These are phyloP conservation scores for Aspergillus sparsus DNA, from an alignment of 495 filamentous ascomycete species.

Conservation along the genomic window DNA sequence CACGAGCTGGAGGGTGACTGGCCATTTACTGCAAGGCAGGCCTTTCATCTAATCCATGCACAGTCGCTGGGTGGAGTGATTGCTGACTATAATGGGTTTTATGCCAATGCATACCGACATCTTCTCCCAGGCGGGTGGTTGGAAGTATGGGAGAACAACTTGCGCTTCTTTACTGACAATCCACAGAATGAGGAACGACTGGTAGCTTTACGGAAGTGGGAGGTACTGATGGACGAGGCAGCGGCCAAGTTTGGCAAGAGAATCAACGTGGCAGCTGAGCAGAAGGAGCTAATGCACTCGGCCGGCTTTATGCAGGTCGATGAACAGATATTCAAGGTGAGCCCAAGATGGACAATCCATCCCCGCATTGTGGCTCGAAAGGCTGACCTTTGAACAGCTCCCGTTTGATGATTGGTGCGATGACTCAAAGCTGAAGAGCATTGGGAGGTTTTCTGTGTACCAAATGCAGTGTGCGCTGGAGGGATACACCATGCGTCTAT, in stretches of 20 bases:
- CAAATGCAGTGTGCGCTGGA: slow-evolving; percentile 3
- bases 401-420: background rate
- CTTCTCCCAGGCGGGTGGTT: slow-evolving; percentile 11
- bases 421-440: too few relatives aligned
- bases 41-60: slow-evolving; percentile 5
- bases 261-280: background rate
- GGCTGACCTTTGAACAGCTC: background rate
- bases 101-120: slow-evolving; percentile 7
- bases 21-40: slow-evolving; percentile 8
- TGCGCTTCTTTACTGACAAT: slow-evolving; percentile 2
- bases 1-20: slow-evolving; percentile 4
- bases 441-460: background rate
- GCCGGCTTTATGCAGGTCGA: background rate
- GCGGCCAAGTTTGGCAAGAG: slow-evolving; percentile 10
- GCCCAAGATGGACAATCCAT: background rate
- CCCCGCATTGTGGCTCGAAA: too few relatives aligned
- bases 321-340: slow-evolving; percentile 10
- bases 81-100: slow-evolving; percentile 5
- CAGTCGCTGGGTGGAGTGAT: slow-evolving; percentile 2
- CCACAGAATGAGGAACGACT: background rate
- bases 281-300: slow-evolving; percentile 7
- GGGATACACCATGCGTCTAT: slow-evolving; percentile 3
- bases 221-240: background rate
- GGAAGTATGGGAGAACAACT: slow-evolving; percentile 6
- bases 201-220: slow-evolving; percentile 1